Evolutionary conservation across 2,329 filamentous ascomycete genomes (phyloP), one percentile per base, ranked within the genome.

Genomic region (Dendrostoma leiphaemia): DNA sequence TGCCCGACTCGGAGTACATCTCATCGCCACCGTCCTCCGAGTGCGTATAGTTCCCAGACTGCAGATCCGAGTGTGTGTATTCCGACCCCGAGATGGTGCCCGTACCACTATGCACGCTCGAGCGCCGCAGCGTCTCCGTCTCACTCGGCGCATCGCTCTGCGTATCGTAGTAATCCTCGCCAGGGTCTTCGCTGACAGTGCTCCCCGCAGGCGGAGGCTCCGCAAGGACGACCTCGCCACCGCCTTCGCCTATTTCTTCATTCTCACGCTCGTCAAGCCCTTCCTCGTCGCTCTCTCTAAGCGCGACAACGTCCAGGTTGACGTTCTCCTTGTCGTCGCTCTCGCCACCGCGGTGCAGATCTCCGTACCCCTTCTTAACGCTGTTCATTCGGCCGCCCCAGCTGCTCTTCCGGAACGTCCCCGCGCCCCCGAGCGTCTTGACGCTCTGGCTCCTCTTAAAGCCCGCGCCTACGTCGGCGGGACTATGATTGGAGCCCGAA

Each of bases 381-480:
- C 61, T 47, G 10, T 55, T 61, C 41, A 64, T 65, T 51, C 68
- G 74, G 15, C 80, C 82, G 28, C 80, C 83, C 87, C 88, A 91
- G 64, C 87, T 90, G 40, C 79, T 75, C 71, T 91, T 91, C 45
- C 88, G 79, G 44, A 82, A 67, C 0, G 74, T 73, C 24, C 77
- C 76, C 1, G 68, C 65, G 10, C 70, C 72, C 4, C 72, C 74
- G 26, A 84, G 78, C 21, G 83, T 83, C 63, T 89, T 86, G 61
- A 91, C 88, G 54, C 88, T 91, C 67, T 92, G 88, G 68, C 88
- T 92, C 57, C 89, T 81, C 73, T 87, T 88, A 60, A 96, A 77
- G 44, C 82, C 84, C 19, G 82, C 80, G 7, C 72, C 74, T 6
- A 84, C 76, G 31, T 83, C 77, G 10, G 35, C 38, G 13, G 47